Base-by-base conservation (phyloP, 495 filamentous ascomycete species). In the Neohortaea acidophila region DNA sequence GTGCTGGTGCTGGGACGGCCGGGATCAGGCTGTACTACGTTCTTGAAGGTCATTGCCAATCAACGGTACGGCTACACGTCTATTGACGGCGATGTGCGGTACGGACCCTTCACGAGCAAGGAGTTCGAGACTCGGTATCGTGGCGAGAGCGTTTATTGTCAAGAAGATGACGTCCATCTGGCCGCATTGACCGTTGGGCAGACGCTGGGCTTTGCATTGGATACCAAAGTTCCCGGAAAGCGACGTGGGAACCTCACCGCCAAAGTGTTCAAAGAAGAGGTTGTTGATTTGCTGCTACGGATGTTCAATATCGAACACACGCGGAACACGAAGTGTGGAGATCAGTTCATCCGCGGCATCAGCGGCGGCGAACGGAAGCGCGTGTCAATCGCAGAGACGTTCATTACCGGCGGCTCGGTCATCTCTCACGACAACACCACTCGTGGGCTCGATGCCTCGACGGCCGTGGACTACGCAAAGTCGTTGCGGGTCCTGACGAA, bases 261-360 rank as follows among this genome's bases (percentile, higher is more conserved):
- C 41, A 57, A 63, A 1, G 71, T 77, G 31, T 84, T 81, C 60
- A 81, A 82, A 54, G 68, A 78, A 24, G 70, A 69, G 44, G 71
- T 84, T 15, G 69, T 80, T 31, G 64, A 70, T 12, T 66, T 77
- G 51, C 59, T 89, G n/a, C 59, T 87, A 26, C 79, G 75, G 43
- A 84, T 86, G 73, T 87, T 91, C 64, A 84, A 84, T 43, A 87
- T 91, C 29, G 73, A 81, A 49, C 81, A 91, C 50, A 87, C 82
- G 1, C 66, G 69, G 19, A 70, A 82, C 47, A 92, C 84, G 0
- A 73, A 83, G 19, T 80, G 92, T 19, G 84, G 84, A 3, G 80
- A 84, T 43, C 69, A 72, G 5, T 83, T 80, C 50, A 67, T 87
- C 34, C 79, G 84, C 12, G 84, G 84, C 45, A 70, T 91, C n/a